Evolutionary conservation across 2,329 filamentous ascomycete species (phyloP).

Genomic region (Pseudopithomyces maydicus): DNA sequence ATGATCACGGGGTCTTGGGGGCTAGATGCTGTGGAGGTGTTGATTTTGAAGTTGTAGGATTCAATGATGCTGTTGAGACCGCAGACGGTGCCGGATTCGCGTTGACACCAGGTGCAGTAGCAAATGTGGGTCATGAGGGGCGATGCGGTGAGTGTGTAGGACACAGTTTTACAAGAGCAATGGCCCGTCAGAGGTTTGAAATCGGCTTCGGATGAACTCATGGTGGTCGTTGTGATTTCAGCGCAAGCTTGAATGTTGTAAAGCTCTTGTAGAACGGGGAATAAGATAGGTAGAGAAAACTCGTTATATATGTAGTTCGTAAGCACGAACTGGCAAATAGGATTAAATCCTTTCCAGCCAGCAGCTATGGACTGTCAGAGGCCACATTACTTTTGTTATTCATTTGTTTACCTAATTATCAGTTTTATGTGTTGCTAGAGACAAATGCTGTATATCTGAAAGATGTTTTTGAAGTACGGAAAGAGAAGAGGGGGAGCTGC

Average conservation of each 20-base stretch:
- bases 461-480: too few species aligned
- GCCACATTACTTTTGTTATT: not conserved
- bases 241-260: not conserved
- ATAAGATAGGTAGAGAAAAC: too few species aligned
- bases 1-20: slow-evolving; percentile 26
- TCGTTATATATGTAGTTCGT: too few species aligned
- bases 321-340: too few species aligned
- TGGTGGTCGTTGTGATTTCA: not conserved
- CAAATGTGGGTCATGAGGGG: slow-evolving; percentile 53
- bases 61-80: slow-evolving; percentile 52
- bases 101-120: slow-evolving; percentile 56
- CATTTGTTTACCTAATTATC: too few species aligned
- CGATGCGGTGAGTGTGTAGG: slow-evolving; percentile 28
- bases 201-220: not conserved
- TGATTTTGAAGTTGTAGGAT: slow-evolving; percentile 40
- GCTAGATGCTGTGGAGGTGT: slow-evolving; percentile 15
- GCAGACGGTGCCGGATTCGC: slow-evolving; percentile 49
- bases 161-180: slow-evolving; percentile 33
- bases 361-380: too few species aligned
- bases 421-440: too few species aligned
- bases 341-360: too few species aligned
- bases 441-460: too few species aligned
- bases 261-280: too few species aligned
- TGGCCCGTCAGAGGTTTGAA: slow-evolving; percentile 32
- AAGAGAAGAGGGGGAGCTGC: not conserved